phyloP scores from a whole-genome alignment of 2,329 filamentous ascomycete genomes.

The Tolypocladium capitatum region DNA sequence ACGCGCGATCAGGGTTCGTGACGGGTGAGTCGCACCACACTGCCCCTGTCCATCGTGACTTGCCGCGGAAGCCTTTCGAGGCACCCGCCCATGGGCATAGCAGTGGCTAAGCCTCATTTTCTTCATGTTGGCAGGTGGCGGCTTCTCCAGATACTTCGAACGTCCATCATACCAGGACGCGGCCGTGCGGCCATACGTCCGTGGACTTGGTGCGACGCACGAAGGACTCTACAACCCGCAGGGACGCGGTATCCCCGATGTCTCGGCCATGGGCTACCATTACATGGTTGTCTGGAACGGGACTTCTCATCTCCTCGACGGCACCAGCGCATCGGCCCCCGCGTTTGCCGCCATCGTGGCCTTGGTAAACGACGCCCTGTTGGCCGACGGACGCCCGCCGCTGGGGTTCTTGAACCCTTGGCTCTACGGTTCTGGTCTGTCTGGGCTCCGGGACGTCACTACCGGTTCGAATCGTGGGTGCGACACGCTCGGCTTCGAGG shows the following conservation, averaged over 20 bases:
- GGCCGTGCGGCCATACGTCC: not conserved
- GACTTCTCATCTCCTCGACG: not conserved
- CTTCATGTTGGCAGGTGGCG: not conserved
- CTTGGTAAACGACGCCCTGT: not conserved
- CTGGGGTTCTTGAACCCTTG: not conserved
- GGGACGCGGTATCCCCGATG: not conserved
- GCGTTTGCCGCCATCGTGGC: not conserved
- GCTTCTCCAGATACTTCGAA: not conserved
- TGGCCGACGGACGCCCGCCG: not conserved
- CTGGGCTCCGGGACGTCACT: conserved; percentile 3
- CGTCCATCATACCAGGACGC: not conserved
- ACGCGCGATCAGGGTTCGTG: conserved; percentile 26
- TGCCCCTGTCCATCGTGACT: not conserved
- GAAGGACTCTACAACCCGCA: not conserved
- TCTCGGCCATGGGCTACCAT: not conserved
- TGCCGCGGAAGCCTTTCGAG: too few species aligned
- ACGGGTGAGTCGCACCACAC: not conserved
- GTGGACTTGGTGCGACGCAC: not conserved
- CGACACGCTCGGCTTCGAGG: conserved; percentile 7
- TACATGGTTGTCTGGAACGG: not conserved
- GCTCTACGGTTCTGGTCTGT: not conserved
- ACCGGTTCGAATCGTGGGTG: conserved; percentile 1
- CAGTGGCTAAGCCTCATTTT: not conserved
- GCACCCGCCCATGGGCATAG: not conserved
- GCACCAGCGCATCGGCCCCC: not conserved